These are phyloP conservation scores for Ormosia emarginata DNA, from an alignment of 306 rosid genomes.

Conservation along the genomic window DNA sequence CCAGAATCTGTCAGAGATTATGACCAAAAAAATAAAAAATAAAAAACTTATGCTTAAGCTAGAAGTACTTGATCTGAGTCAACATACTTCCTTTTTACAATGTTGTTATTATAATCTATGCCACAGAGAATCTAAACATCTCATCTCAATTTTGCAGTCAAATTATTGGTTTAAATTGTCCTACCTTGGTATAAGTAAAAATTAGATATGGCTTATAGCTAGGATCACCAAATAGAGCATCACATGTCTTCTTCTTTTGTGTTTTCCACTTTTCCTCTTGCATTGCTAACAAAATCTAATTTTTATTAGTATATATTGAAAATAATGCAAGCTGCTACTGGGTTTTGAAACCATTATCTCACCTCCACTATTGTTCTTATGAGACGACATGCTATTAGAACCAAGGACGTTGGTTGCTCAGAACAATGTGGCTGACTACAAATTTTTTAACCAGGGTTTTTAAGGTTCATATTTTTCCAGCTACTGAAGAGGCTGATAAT, in stretches of 20 bases:
- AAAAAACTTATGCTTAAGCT: background rate
- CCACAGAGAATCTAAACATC: background rate
- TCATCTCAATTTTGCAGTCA: background rate
- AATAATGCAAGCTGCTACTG: background rate
- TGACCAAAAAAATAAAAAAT: too few species aligned
- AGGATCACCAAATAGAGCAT: background rate
- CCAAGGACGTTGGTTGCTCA: background rate
- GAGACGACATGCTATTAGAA: background rate
- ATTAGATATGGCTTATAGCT: background rate
- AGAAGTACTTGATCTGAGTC: background rate
- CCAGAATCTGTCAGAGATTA: background rate
- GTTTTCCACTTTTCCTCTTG: background rate
- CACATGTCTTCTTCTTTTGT: background rate
- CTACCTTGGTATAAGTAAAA: background rate
- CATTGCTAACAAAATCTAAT: background rate
- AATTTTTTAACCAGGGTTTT: background rate
- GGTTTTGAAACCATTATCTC: background rate
- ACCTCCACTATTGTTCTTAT: background rate
- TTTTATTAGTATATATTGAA: background rate
- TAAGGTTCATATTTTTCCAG: slow-evolving; percentile 4
- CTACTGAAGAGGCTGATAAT: background rate
- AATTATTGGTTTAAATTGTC: background rate
- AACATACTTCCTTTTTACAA: background rate
- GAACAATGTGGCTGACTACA: background rate
- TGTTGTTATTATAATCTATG: background rate